Conservation (phyloP, 1,284 basidiomycete species). For the Apiotrichum sp. region DNA sequence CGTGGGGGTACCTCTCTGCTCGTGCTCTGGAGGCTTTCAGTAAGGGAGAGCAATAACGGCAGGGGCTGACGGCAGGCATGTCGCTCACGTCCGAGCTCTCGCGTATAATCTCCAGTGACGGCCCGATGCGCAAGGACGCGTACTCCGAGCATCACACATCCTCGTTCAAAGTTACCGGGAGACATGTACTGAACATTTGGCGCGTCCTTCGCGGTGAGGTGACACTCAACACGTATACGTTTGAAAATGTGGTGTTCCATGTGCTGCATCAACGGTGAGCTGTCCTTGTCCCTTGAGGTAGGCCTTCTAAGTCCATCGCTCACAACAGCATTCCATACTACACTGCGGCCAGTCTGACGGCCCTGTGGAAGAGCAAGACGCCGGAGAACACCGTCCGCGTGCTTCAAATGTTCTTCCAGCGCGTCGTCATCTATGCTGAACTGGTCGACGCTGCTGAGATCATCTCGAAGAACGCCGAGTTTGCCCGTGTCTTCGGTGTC, state of each 20-base stretch:
- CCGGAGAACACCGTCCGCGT: conserved; percentile 56
- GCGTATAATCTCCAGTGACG: conserved; percentile 54
- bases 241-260: conserved; percentile 85
- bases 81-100: conserved; percentile 56
- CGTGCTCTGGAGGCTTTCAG: conserved; percentile 59
- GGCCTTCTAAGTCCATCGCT: conserved; percentile 11
- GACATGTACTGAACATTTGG: conserved; percentile 91
- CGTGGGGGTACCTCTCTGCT: conserved; percentile 85
- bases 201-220: conserved; percentile 82
- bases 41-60: conserved; percentile 34
- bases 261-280: conserved; percentile 63
- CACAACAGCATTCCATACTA: conserved; percentile 67
- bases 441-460: conserved; percentile 73
- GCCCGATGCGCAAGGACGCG: conserved; percentile 52
- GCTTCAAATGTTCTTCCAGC: conserved; percentile 59
- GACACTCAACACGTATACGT: conserved; percentile 71
- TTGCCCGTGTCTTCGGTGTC: conserved; percentile 91
- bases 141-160: conserved; percentile 74
- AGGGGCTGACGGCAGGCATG: conserved; percentile 48
- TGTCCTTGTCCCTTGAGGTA: no score
- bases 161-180: conserved; percentile 74
- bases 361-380: conserved; percentile 62
- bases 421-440: conserved; percentile 63
- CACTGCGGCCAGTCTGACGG: conserved; percentile 59
- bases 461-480: conserved; percentile 86